Percentiles rank a stretch among this genome's conserved stretches.
Conservation (phyloP, 2,329 filamentous ascomycete genomes). For the Cordyceps farinosa region DNA sequence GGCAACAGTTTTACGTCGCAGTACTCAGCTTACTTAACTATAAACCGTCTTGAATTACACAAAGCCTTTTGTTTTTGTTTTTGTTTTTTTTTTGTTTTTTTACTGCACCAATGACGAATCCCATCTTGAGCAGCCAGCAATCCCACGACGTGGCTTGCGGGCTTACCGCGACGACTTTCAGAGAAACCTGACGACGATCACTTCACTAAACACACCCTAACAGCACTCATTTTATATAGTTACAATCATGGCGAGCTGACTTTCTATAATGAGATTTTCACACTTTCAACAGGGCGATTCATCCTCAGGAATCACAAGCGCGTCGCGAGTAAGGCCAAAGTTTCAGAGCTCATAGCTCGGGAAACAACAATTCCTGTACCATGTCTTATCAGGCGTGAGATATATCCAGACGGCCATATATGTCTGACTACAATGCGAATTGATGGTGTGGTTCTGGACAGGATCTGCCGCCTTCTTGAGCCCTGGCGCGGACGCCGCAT, state of each 20-base stretch:
- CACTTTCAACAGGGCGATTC: neutral
- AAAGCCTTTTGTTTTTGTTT: neutral
- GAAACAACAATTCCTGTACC: conserved; percentile 20
- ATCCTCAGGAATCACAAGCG: conserved; percentile 19
- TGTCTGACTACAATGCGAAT: conserved; percentile 18
- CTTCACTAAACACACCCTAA: conserved; percentile 1
- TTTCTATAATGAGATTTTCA: neutral
- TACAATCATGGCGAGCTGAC: conserved; percentile 1
- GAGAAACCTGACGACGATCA: conserved; percentile 7
- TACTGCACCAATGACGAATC: neutral
- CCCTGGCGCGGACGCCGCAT: conserved; percentile 6
- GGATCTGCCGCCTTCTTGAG: conserved; percentile 16
- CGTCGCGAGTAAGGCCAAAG: conserved; percentile 20
- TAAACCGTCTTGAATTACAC: too few species aligned
- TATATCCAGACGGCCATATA: conserved; percentile 16
- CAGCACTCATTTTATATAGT: conserved; percentile 13
- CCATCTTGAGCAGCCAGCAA: neutral
- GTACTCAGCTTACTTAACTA: too few species aligned
- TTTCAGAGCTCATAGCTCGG: conserved; percentile 8
- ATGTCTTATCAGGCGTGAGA: conserved; percentile 14
- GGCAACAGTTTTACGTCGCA: too few species aligned
- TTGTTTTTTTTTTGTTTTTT: neutral
- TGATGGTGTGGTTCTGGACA: conserved; percentile 5
- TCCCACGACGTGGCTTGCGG: conserved; percentile 6
- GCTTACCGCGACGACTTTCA: conserved; percentile 14